Evolutionary conservation across 208 protist species (phyloP).

Genomic region (Acanthamoeba sp.): DNA sequence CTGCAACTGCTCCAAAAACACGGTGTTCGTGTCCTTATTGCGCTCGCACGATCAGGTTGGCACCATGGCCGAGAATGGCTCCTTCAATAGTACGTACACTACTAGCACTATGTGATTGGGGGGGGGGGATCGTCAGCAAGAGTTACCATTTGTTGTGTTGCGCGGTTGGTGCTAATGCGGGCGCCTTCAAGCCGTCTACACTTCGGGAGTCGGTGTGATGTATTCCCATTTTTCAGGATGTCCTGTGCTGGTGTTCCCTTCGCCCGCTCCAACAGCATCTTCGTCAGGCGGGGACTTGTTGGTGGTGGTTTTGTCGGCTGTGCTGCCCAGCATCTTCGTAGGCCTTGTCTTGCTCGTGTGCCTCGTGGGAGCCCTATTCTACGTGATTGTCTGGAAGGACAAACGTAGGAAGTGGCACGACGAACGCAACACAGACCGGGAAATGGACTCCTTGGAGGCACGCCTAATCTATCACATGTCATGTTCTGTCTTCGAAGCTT

Average conservation of each 20-base stretch:
- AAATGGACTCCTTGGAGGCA: background rate
- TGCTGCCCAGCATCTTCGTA: constrained; percentile 38
- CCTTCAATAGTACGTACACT: background rate
- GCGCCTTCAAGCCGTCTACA: constrained; percentile 50
- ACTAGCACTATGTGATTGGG: too few relatives aligned
- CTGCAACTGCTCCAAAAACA: too few relatives aligned
- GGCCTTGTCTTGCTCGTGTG: background rate
- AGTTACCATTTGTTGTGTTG: too few relatives aligned
- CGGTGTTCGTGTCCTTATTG: too few relatives aligned
- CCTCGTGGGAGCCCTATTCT: background rate
- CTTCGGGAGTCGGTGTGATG: background rate
- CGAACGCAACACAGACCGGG: background rate
- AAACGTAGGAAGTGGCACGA: background rate
- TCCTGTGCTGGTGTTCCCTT: background rate
- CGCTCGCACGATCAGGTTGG: too few relatives aligned
- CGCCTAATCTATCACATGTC: background rate
- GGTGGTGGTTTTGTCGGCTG: background rate
- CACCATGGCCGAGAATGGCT: background rate
- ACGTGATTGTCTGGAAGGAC: background rate
- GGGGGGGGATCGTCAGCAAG: too few relatives aligned
- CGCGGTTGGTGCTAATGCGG: too few relatives aligned
- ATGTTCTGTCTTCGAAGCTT: background rate
- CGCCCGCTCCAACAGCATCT: background rate
- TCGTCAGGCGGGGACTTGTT: background rate
- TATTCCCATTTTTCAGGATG: background rate